Conservation (phyloP, 345 rosid species). For the Viola odorata region DNA sequence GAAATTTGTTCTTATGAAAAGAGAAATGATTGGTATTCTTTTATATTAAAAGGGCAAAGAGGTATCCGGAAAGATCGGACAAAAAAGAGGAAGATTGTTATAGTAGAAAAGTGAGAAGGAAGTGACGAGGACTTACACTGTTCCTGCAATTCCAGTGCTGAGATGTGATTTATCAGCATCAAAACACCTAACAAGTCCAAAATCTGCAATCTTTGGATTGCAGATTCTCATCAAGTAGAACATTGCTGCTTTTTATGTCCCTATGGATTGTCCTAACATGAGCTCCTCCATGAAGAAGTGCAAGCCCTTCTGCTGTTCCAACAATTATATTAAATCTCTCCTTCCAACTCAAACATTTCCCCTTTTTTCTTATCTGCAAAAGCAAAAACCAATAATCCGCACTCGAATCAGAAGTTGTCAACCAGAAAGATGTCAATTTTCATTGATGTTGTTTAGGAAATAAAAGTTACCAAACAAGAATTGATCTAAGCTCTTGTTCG, state of each 20-base stretch:
- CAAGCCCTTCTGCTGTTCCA: constrained; percentile 50
- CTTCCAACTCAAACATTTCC: constrained; percentile 32
- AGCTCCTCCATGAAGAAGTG: constrained; percentile 48
- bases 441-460: constrained; percentile 4
- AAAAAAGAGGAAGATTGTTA: too few relatives aligned
- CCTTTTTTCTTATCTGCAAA: constrained; percentile 31
- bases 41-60: too few relatives aligned
- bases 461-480: constrained; percentile 39
- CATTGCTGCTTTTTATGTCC: constrained; percentile 50
- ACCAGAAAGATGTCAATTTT: neutral
- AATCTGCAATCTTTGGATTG: constrained; percentile 46
- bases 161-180: constrained; percentile 43
- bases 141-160: constrained; percentile 54
- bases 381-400: neutral
- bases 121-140: constrained; percentile 30
- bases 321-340: constrained; percentile 32
- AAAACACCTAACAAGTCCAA: constrained; percentile 45
- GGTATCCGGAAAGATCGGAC: too few relatives aligned
- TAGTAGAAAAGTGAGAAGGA: too few relatives aligned
- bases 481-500: constrained; percentile 48
- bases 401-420: neutral
- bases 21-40: too few relatives aligned
- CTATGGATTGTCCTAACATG: constrained; percentile 39
- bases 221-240: constrained; percentile 45
- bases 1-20: too few relatives aligned